These are phyloP conservation scores for Citrus glauca DNA, from an alignment of 345 rosid species.

Conservation along the genomic window DNA sequence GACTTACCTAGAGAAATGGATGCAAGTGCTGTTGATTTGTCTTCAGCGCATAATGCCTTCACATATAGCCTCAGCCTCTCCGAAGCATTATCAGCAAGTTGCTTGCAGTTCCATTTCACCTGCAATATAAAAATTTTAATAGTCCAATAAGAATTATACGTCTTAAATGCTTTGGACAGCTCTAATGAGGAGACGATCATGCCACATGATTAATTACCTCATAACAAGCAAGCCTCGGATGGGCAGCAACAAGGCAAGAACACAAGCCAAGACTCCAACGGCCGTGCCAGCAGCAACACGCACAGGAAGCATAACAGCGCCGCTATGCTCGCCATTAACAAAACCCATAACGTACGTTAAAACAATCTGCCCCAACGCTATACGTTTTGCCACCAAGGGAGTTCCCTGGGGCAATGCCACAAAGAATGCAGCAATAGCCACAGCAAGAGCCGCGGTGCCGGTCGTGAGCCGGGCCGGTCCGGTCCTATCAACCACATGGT, in stretches of 20 bases:
- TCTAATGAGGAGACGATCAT: background rate
- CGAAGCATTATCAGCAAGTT: slow-evolving; percentile 46
- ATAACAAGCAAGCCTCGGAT: slow-evolving; percentile 61
- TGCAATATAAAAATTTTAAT: slow-evolving; percentile 10
- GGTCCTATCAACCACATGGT: slow-evolving; percentile 68
- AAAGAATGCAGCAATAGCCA: slow-evolving; percentile 49
- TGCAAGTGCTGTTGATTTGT: slow-evolving; percentile 40
- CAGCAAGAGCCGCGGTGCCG: slow-evolving; percentile 51
- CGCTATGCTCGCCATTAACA: slow-evolving; percentile 47
- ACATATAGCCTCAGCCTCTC: slow-evolving; percentile 59
- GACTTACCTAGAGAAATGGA: slow-evolving; percentile 57
- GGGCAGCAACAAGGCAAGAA: slow-evolving; percentile 61
- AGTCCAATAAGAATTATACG: too few relatives aligned
- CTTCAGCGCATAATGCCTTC: slow-evolving; percentile 55
- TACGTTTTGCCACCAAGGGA: slow-evolving; percentile 57
- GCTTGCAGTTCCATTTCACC: slow-evolving; percentile 55
- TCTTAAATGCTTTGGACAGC: background rate
- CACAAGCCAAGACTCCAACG: slow-evolving; percentile 64
- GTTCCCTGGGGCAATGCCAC: slow-evolving; percentile 60
- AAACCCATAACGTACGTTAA: slow-evolving; percentile 52
- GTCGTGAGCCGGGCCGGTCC: slow-evolving; percentile 48
- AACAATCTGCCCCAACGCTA: slow-evolving; percentile 78
- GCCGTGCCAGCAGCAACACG: slow-evolving; percentile 77
- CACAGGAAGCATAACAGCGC: slow-evolving; percentile 63
- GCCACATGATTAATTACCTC: slow-evolving; percentile 37